A percentile compares a stretch with the other conserved stretches of the same genome.
Conservation (phyloP, 768 basidiomycete genomes). For the Lentinula aciculospora region DNA sequence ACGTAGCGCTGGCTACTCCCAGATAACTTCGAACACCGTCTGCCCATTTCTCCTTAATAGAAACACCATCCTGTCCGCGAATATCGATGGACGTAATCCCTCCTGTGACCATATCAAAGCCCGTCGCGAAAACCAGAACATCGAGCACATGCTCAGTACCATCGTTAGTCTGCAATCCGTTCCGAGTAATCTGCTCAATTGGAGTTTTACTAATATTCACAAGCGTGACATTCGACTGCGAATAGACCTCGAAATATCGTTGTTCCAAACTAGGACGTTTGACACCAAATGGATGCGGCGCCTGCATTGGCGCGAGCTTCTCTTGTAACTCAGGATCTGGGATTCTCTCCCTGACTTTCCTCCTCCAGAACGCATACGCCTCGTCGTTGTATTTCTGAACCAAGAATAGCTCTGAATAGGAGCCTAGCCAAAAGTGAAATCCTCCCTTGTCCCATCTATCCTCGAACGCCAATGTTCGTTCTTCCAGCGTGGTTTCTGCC, state of each 20-base stretch:
- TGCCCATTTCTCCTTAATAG: conserved; percentile 6
- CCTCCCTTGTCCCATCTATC: conserved; percentile 11
- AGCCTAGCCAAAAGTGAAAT: neutral
- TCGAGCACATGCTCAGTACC: conserved; percentile 2
- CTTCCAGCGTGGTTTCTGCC: conserved; percentile 6
- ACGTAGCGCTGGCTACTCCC: conserved; percentile 10
- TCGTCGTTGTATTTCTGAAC: conserved; percentile 1
- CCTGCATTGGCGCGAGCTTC: conserved; percentile 2
- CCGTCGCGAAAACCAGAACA: conserved; percentile 5
- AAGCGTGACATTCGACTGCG: conserved; percentile 2
- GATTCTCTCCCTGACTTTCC: conserved; percentile 1
- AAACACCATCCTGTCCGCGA: neutral
- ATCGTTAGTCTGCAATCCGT: neutral
- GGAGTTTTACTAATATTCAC: neutral
- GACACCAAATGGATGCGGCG: conserved; percentile 5
- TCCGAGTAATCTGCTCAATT: conserved; percentile 1
- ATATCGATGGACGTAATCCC: conserved; percentile 4
- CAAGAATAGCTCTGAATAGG: conserved; percentile 2
- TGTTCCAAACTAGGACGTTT: conserved; percentile 6
- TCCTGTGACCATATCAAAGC: conserved; percentile 6
- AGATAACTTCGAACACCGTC: conserved; percentile 11
- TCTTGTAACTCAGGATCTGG: conserved; percentile 1
- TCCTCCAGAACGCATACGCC: conserved; percentile 6
- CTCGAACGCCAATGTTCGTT: conserved; percentile 8
- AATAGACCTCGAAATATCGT: neutral